Conservation (phyloP, 305 asterid genomes). For the Nicotiana rustica region DNA sequence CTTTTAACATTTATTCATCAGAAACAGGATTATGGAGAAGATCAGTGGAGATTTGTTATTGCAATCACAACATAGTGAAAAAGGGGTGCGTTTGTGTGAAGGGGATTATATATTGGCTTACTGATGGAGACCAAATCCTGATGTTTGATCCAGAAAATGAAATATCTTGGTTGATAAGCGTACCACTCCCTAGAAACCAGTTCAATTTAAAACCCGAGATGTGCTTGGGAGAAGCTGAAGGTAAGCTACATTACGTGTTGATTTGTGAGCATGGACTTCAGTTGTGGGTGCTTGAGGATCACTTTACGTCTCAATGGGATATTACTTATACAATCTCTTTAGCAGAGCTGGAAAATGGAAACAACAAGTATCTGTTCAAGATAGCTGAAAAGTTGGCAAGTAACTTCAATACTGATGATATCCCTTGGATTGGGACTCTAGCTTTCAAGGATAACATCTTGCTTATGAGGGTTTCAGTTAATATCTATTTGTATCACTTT, state of each 20-base stretch:
- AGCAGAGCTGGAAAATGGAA: conserved; percentile 53
- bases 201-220: conserved; percentile 46
- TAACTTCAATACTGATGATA: conserved; percentile 13
- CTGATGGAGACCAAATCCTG: conserved; percentile 58
- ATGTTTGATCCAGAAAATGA: conserved; percentile 62
- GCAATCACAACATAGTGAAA: conserved; percentile 43
- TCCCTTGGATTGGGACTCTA: conserved; percentile 57
- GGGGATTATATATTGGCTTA: conserved; percentile 66
- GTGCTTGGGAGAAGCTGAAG: conserved; percentile 71
- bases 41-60: conserved; percentile 52
- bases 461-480: conserved; percentile 51
- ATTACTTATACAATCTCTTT: conserved; percentile 43
- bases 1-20: conserved; percentile 60
- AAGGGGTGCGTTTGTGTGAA: conserved; percentile 53
- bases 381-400: conserved; percentile 43
- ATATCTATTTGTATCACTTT: conserved; percentile 47
- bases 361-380: conserved; percentile 38
- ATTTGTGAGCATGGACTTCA: conserved; percentile 65
- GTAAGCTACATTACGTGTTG: conserved; percentile 50
- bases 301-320: conserved; percentile 55
- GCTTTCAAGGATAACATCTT: conserved; percentile 61
- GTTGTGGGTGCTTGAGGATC: conserved; percentile 63
- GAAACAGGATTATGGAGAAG: conserved; percentile 54
- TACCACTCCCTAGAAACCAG: conserved; percentile 53
- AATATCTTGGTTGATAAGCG: conserved; percentile 52